These are phyloP conservation scores for Cutaneotrichosporon curvatum DNA, from an alignment of 1,284 basidiomycete genomes.

Conservation along the genomic window DNA sequence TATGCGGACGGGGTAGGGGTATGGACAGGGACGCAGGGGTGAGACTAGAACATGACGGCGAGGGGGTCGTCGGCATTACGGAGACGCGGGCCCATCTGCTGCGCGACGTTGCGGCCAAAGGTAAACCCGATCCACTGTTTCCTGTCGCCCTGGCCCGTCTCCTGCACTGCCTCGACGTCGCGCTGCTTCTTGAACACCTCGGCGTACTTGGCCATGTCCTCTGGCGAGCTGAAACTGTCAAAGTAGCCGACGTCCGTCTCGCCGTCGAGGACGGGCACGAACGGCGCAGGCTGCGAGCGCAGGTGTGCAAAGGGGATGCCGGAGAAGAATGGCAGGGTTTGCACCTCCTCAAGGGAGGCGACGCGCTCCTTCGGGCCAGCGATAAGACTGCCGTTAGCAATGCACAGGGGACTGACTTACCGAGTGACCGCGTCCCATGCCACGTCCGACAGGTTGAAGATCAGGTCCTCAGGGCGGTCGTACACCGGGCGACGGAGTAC, in stretches of 20 bases:
- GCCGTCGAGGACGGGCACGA: slow-evolving; percentile 89
- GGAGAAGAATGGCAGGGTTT: slow-evolving; percentile 77
- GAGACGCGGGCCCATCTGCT: slow-evolving; percentile 20
- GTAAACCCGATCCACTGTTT: slow-evolving; percentile 74
- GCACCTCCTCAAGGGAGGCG: slow-evolving; percentile 65
- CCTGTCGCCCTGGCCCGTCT: slow-evolving; percentile 63
- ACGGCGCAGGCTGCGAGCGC: slow-evolving; percentile 75
- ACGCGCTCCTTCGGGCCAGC: slow-evolving; percentile 73
- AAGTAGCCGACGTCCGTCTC: slow-evolving; percentile 98
- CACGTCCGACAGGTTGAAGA: slow-evolving; percentile 90
- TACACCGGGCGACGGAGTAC: slow-evolving; percentile 88
- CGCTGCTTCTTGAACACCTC: slow-evolving; percentile 97
- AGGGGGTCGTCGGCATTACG: slow-evolving; percentile 41
- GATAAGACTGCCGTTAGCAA: slow-evolving; percentile 53
- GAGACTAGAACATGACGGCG: slow-evolving; percentile 44
- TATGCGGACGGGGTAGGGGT: background rate
- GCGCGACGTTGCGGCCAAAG: slow-evolving; percentile 67
- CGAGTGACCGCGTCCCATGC: slow-evolving; percentile 94
- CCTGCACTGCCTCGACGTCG: slow-evolving; percentile 85
- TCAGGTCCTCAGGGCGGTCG: slow-evolving; percentile 89
- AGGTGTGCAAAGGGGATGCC: slow-evolving; percentile 68
- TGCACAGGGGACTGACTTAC: slow-evolving; percentile 47
- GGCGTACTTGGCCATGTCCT: slow-evolving; percentile 97
- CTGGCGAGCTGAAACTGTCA: slow-evolving; percentile 85
- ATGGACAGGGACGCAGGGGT: too few species aligned